Base-by-base conservation (phyloP, 83 land plant genomes). In the Larix sibirica region DNA sequence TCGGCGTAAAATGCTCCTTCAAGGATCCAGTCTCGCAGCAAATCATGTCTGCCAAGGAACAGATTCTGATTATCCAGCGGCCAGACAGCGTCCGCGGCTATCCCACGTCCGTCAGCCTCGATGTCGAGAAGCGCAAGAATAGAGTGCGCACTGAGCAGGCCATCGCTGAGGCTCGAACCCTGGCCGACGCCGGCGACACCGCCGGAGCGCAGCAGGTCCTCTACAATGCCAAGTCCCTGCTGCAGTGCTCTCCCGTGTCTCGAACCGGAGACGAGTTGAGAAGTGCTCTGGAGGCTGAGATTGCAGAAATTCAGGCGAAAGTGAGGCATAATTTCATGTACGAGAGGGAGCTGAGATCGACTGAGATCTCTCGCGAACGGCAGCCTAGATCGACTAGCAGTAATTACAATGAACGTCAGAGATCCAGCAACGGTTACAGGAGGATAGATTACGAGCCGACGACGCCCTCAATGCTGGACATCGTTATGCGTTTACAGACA, bases 161-260 rank as follows among this genome's bases (percentile, higher is more conserved):
- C n/a, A 80, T 91, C 44, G 90, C 95, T 18, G 92, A 94, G 87
- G 86, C 93, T 3, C 73, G 92, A 80, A 75, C 90, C n/a, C 66
- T 94, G 40, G 85, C 81, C 10, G 95, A 92, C 76, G 81, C 66
- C 17, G 83, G 84, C 59, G 90, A 94, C 74, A 24, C 90, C 10
- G 64, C 80, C 20, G 89, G 85, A 1, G 98, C 96, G 3, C 89
- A 87, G 6, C 85, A 82, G n/a, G 23, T 90, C 81, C 85, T 95
- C 12, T 79, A 87, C 12, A 84, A 91, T 42, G 92, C 97, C 54
- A 91, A 88, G 33, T 82, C 91, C 1, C 24, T 88, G 71, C 67
- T 92, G 71, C 87, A 88, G 26, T 67, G 58, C 24, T 71, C 79
- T 1, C 33, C 87, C 23, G 71, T 17, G 8, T 68, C 87, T 28